Base-by-base conservation (phyloP, 2,329 filamentous ascomycete species). In the Aspergillus fijiensis region DNA sequence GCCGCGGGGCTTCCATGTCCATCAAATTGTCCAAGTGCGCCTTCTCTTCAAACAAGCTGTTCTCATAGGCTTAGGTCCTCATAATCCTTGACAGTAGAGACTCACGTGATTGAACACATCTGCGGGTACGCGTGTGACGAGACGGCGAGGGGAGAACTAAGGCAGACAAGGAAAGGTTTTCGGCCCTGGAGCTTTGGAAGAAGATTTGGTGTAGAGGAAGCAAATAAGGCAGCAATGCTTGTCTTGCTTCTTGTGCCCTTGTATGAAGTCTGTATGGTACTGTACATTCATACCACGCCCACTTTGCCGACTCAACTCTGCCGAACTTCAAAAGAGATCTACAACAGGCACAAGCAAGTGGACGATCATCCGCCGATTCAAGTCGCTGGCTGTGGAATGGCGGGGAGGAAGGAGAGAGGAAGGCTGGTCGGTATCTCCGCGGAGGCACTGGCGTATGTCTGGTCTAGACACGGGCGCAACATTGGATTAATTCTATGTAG, bases 71-170 rank as follows among this genome's bases (percentile, higher is more conserved):
- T 6, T 49, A 47, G 10, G 27, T 49, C 25, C 27, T 47, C 27
- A 47, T 23, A 27, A 16, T 55, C 53, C 53, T 47, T 29, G 53
- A 47, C 42, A 35, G 54, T 45, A 21, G 49, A 33, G 25, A 33
- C 33, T 59, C 65, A 68, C 66, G 66, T 68, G 66, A 68, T 45
- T 21, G 51, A 61, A 33, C 27, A 33, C 55, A 53, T 55, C 63
- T 68, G 66, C 66, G 66, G 66, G 64, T 63, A 60, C 25, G 58
- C 61, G 57, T 59, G 16, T 60, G 61, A 55, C 53, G 56, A 61
- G 57, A 47, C 25, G 49, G 19, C 35, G 31, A 33, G 29, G 27
- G 39, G 45, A 47, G 45, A 35, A 54, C 57, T 59, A 54, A 49
- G 27, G 45, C 52, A 54, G 39, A 31, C 29, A n/a, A 45, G 33